Conservation (phyloP, 805 yeast genomes). For the Ogataea pini region DNA sequence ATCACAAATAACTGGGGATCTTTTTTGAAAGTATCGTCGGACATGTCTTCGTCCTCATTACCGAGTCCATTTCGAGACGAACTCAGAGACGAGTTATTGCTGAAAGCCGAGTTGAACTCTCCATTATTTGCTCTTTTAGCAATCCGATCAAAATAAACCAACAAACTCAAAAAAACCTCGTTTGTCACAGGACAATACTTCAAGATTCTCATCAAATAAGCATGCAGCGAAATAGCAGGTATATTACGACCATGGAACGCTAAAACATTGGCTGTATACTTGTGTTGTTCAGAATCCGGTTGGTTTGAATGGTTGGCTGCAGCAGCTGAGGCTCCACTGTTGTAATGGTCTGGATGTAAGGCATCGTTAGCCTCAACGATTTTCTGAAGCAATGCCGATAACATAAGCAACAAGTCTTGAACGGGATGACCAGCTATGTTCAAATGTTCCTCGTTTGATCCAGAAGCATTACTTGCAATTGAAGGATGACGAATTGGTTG, state of each 20-base stretch:
- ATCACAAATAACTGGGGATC: slow-evolving; percentile 77
- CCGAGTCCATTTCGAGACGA: slow-evolving; percentile 13
- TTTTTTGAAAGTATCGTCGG: slow-evolving; percentile 20
- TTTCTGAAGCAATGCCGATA: slow-evolving; percentile 79
- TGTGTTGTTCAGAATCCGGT: slow-evolving; percentile 36
- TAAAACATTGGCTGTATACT: slow-evolving; percentile 66
- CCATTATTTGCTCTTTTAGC: slow-evolving; percentile 76
- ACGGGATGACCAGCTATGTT: slow-evolving; percentile 85
- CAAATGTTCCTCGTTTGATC: slow-evolving; percentile 45
- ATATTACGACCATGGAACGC: slow-evolving; percentile 96
- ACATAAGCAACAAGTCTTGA: slow-evolving; percentile 77
- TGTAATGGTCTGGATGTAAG: slow-evolving; percentile 68
- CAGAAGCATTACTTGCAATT: neutral
- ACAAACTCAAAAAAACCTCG: slow-evolving; percentile 85
- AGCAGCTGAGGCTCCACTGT: slow-evolving; percentile 34
- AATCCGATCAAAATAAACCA: slow-evolving; percentile 93
- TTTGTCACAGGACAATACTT: slow-evolving; percentile 99
- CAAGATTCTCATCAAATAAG: slow-evolving; percentile 84
- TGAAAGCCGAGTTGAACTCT: slow-evolving; percentile 31
- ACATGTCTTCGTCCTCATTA: slow-evolving; percentile 26
- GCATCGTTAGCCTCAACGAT: slow-evolving; percentile 90
- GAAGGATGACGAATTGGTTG: neutral
- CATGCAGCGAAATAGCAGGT: slow-evolving; percentile 91
- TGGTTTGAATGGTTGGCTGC: slow-evolving; percentile 16
- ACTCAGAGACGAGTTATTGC: slow-evolving; percentile 7